phyloP scores from a whole-genome alignment of 805 yeast genomes.

The Candida khao-thaluensis region DNA sequence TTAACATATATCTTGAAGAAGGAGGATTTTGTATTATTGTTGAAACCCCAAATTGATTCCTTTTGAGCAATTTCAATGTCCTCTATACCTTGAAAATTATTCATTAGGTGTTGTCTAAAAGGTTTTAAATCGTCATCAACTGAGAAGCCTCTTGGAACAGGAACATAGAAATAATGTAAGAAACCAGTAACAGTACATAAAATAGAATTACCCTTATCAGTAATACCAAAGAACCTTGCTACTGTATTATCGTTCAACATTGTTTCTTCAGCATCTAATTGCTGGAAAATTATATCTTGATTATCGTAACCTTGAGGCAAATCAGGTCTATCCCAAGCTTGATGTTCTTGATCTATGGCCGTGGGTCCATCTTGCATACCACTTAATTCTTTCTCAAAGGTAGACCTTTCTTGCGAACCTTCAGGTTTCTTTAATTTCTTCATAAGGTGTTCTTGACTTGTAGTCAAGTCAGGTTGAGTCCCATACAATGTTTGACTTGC shows the following conservation, averaged over 20 bases:
- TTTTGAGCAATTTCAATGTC: constrained; percentile 64
- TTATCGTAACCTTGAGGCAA: constrained; percentile 52
- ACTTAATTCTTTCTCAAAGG: constrained; percentile 40
- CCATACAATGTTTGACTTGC: constrained; percentile 19
- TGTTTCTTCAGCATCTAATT: constrained; percentile 91
- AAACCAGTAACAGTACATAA: constrained; percentile 89
- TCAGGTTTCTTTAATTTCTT: constrained; percentile 37
- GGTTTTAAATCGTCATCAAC: constrained; percentile 50
- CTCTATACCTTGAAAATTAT: constrained; percentile 55
- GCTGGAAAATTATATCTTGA: constrained; percentile 74
- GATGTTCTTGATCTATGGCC: constrained; percentile 33
- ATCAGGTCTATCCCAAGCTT: constrained; percentile 55
- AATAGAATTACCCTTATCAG: constrained; percentile 82
- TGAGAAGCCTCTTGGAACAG: constrained; percentile 79
- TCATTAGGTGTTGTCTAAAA: constrained; percentile 47
- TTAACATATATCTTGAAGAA: constrained; percentile 72
- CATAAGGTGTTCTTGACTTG: constrained; percentile 28
- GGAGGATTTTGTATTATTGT: constrained; percentile 72
- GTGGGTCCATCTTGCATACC: constrained; percentile 34
- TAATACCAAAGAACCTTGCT: constrained; percentile 90
- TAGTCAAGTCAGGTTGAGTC: constrained; percentile 24
- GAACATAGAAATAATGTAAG: constrained; percentile 85
- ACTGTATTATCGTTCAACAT: constrained; percentile 54
- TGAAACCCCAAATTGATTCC: constrained; percentile 93
- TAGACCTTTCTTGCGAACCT: constrained; percentile 31